These are phyloP conservation scores for Sugiyamaella chiloensis DNA, from an alignment of 805 yeast species.

Conservation along the genomic window DNA sequence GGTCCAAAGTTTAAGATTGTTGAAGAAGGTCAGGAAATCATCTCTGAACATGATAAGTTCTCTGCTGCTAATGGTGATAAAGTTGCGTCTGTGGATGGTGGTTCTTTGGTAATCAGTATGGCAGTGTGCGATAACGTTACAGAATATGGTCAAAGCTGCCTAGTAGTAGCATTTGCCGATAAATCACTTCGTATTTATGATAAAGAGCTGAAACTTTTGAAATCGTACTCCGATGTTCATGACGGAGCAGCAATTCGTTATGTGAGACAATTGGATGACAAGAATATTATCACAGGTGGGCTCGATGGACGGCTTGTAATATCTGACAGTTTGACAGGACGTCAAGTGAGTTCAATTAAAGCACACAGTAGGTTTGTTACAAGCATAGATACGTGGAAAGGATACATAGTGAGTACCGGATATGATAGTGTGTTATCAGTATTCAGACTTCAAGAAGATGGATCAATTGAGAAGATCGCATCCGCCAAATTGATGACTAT, in stretches of 20 bases:
- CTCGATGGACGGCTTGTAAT: constrained; percentile 49
- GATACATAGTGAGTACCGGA: constrained; percentile 39
- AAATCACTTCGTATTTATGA: constrained; percentile 8
- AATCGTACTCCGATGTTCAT: constrained; percentile 12
- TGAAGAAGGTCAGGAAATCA: background rate
- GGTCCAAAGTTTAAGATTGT: background rate
- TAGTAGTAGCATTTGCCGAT: constrained; percentile 17
- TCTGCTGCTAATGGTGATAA: background rate
- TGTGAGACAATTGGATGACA: constrained; percentile 22
- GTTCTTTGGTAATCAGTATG: background rate
- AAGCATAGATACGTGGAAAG: constrained; percentile 35
- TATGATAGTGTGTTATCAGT: constrained; percentile 26
- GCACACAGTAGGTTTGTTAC: constrained; percentile 42
- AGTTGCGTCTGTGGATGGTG: background rate
- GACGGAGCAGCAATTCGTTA: constrained; percentile 16
- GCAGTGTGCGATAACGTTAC: background rate
- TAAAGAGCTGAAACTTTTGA: constrained; percentile 6
- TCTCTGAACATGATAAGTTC: constrained; percentile 4
- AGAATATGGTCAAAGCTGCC: background rate
- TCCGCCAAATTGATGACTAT: constrained; percentile 4
- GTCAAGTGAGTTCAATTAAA: constrained; percentile 21
- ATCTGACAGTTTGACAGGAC: constrained; percentile 18
- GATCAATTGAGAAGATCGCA: background rate
- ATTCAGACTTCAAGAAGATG: constrained; percentile 11
- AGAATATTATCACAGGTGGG: constrained; percentile 43